These are phyloP conservation scores for Boletus edulis DNA, from an alignment of 768 basidiomycete genomes.

Conservation along the genomic window DNA sequence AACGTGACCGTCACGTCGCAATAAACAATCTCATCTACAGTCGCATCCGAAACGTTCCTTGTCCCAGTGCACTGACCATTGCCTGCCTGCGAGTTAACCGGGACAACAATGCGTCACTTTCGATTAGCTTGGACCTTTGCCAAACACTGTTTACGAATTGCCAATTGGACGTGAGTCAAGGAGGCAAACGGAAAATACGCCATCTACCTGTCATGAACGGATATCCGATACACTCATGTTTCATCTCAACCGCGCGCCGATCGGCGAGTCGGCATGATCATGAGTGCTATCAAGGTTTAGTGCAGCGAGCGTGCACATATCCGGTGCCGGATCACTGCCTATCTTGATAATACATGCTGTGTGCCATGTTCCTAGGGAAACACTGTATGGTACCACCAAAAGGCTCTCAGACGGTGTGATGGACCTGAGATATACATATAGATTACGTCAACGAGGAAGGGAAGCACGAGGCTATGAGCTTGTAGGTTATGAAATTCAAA, in stretches of 20 bases:
- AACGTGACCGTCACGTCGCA: conserved; percentile 21
- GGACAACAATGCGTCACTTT: conserved; percentile 1
- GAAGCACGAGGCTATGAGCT: neutral
- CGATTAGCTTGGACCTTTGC: neutral
- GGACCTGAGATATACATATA: neutral
- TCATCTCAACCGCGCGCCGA: neutral
- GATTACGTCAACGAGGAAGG: conserved; percentile 3
- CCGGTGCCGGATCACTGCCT: no score
- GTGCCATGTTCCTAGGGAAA: no score
- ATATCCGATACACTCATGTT: neutral
- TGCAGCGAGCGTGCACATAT: no score
- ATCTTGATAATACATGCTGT: no score
- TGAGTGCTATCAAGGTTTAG: no score
- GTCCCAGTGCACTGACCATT: no score
- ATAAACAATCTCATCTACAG: neutral
- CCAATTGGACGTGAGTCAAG: conserved; percentile 1
- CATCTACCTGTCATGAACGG: no score
- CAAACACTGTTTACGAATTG: conserved; percentile 2
- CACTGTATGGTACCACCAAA: neutral
- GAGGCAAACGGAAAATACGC: neutral
- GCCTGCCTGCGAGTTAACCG: no score
- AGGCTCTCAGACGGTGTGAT: neutral
- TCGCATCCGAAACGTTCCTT: no score
- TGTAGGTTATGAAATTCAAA: neutral
- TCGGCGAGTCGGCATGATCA: neutral